Percentiles rank a stretch among this genome's conserved stretches.
Conservation (phyloP, 176 grass and related monocot species). For the Rhynchospora tenuis region DNA sequence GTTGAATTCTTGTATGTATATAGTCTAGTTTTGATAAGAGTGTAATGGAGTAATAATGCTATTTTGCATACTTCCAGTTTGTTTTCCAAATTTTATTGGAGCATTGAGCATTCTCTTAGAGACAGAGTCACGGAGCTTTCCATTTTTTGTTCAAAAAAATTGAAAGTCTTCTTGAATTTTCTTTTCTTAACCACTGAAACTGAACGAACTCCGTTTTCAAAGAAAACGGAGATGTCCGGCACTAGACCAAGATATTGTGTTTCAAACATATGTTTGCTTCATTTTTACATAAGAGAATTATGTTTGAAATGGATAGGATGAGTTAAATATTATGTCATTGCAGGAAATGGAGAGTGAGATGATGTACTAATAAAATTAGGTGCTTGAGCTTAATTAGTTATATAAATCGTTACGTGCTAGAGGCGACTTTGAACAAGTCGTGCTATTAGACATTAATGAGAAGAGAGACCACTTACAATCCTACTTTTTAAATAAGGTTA, state of each 20-base stretch:
- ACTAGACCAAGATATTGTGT: background rate
- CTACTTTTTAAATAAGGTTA: background rate
- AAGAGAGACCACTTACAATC: background rate
- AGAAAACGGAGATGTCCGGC: background rate
- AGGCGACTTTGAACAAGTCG: conserved; percentile 9
- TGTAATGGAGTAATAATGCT: conserved; percentile 3
- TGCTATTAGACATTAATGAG: background rate
- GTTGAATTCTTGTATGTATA: background rate
- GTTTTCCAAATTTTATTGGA: background rate
- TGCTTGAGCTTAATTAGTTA: conserved; percentile 19
- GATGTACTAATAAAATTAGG: background rate
- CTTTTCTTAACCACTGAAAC: background rate
- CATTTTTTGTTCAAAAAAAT: background rate
- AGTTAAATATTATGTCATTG: background rate
- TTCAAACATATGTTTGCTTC: background rate
- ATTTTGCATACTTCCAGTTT: background rate
- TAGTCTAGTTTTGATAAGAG: background rate
- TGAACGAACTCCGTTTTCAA: background rate
- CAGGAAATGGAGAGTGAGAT: background rate
- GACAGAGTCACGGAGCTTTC: background rate
- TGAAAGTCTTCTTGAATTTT: conserved; percentile 11
- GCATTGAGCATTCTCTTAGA: background rate
- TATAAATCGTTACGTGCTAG: background rate
- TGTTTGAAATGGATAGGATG: background rate
- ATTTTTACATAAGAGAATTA: background rate